phyloP scores from a whole-genome alignment of 768 basidiomycete genomes.

The Ramaria rubella region DNA sequence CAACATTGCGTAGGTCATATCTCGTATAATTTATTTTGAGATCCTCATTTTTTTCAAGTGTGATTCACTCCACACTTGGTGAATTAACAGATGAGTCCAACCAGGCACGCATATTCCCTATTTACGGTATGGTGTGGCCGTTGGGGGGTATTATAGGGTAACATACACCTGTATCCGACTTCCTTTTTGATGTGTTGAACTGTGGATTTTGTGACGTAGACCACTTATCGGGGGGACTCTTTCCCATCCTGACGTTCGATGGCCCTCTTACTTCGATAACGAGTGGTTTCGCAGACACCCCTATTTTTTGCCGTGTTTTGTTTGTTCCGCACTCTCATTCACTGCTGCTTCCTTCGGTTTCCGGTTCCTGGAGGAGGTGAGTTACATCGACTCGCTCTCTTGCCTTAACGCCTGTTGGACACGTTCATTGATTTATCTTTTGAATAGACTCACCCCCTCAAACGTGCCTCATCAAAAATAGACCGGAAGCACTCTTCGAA shows the following conservation, averaged over 20 bases:
- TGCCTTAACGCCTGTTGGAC: too few species aligned
- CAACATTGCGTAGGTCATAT: conserved; percentile 37
- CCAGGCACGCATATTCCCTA: conserved; percentile 50
- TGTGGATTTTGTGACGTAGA: conserved; percentile 24
- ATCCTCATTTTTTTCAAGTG: conserved; percentile 20
- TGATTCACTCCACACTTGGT: conserved; percentile 56
- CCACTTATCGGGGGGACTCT: conserved; percentile 58
- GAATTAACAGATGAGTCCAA: conserved; percentile 63
- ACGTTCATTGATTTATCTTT: background rate
- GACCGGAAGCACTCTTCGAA: background rate
- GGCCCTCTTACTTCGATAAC: conserved; percentile 37
- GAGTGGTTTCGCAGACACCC: conserved; percentile 45
- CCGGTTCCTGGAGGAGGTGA: conserved; percentile 51
- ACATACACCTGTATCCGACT: conserved; percentile 11
- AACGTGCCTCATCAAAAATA: conserved; percentile 20
- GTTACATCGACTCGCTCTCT: too few species aligned
- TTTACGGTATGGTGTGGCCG: conserved; percentile 59
- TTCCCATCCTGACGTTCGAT: conserved; percentile 48
- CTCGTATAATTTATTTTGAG: background rate
- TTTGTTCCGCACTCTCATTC: conserved; percentile 39
- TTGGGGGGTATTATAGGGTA: conserved; percentile 54
- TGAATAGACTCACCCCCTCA: conserved; percentile 42
- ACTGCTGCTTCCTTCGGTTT: conserved; percentile 39
- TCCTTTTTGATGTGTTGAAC: conserved; percentile 7
- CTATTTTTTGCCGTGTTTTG: conserved; percentile 57